Evolutionary conservation across 1,284 basidiomycete species (phyloP).

Genomic region (Xanthoconium separans): DNA sequence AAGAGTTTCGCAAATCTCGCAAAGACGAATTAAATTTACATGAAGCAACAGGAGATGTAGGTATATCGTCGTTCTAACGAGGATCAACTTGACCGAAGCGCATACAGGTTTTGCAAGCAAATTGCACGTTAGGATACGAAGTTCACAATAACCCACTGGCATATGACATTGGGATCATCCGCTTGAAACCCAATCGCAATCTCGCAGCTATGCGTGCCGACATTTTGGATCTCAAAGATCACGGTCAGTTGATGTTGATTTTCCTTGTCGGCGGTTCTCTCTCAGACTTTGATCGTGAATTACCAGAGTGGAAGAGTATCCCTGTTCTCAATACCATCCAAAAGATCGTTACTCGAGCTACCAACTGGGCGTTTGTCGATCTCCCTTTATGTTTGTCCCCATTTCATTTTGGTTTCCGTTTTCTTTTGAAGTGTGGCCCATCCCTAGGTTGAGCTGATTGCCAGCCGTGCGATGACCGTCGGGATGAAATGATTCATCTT

Average conservation of each 20-base stretch:
- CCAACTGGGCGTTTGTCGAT: constrained; percentile 41
- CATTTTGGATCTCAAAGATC: constrained; percentile 10
- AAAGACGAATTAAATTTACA: constrained; percentile 30
- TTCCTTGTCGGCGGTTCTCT: too few species aligned
- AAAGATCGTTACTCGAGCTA: constrained; percentile 33
- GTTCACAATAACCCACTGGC: constrained; percentile 24
- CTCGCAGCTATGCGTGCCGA: constrained; percentile 27
- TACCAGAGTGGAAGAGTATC: constrained; percentile 32
- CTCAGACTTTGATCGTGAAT: neutral
- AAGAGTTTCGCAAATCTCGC: constrained; percentile 41
- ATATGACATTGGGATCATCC: constrained; percentile 29
- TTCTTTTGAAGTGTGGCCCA: too few species aligned
- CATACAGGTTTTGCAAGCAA: neutral
- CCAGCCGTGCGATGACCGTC: too few species aligned
- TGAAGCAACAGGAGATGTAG: constrained; percentile 12
- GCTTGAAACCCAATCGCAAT: constrained; percentile 33
- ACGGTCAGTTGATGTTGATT: constrained; percentile 13
- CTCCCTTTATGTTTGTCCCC: constrained; percentile 37
- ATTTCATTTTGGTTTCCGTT: neutral
- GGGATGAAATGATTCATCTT: too few species aligned
- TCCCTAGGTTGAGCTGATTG: too few species aligned
- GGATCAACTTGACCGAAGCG: neutral
- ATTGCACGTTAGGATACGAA: constrained; percentile 23
- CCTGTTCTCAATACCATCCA: constrained; percentile 17
- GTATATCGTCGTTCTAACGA: neutral